These are phyloP conservation scores for Pyrus pyrifolia DNA, from an alignment of 306 rosid species.

Conservation along the genomic window DNA sequence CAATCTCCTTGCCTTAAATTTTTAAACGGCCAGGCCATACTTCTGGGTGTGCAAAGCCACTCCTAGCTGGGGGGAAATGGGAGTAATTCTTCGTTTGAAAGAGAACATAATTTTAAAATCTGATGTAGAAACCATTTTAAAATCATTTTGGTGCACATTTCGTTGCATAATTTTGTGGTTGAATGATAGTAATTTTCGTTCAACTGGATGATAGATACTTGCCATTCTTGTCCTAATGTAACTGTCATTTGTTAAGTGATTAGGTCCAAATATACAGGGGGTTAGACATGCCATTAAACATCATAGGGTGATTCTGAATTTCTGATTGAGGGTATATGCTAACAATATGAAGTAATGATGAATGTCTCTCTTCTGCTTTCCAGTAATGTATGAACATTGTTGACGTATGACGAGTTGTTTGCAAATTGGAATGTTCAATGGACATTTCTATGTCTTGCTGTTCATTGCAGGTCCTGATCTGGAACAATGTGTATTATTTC, in stretches of 20 bases:
- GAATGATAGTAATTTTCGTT: not conserved
- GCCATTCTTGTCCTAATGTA: not conserved
- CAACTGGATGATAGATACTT: not conserved
- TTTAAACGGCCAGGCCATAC: too few species aligned
- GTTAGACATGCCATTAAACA: not conserved
- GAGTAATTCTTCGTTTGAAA: not conserved
- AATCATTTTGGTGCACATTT: not conserved
- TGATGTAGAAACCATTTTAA: not conserved
- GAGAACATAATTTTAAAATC: not conserved
- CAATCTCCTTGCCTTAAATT: too few species aligned
- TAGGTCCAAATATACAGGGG: not conserved
- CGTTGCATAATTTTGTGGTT: not conserved
- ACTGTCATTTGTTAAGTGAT: not conserved
- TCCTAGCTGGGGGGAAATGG: too few species aligned
- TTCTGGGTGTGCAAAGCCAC: too few species aligned
- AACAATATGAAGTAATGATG: not conserved
- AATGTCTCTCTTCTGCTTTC: not conserved
- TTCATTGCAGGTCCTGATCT: conserved; percentile 59
- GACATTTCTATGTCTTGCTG: conserved; percentile 1
- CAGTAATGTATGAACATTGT: not conserved
- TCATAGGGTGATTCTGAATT: not conserved
- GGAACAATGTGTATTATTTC: conserved; percentile 42
- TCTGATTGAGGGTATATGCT: not conserved
- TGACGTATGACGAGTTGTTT: not conserved
- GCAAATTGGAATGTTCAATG: not conserved